Conservation (phyloP, 192 early-diverging fungal species). For the Dissophora globulifera region DNA sequence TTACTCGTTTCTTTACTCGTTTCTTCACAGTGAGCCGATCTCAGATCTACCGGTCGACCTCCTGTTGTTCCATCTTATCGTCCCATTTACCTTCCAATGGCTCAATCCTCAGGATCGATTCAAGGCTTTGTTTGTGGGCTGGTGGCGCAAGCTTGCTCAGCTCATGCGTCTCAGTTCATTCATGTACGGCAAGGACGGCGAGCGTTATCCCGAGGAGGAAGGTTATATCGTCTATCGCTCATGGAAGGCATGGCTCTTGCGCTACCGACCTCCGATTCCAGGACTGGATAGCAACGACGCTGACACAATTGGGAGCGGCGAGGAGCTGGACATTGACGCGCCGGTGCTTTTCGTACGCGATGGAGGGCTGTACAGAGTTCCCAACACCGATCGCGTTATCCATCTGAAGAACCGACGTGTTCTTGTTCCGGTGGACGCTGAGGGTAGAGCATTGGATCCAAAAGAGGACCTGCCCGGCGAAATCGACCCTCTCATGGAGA, state of each 20-base stretch:
- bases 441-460: slow-evolving; percentile 63
- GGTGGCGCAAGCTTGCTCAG: slow-evolving; percentile 79
- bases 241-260: slow-evolving; percentile 64
- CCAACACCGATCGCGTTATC: slow-evolving; percentile 85
- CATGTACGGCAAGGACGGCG: slow-evolving; percentile 72
- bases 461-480: slow-evolving; percentile 72
- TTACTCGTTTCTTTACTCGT: slow-evolving; percentile 1
- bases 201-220: slow-evolving; percentile 77
- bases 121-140: slow-evolving; percentile 64
- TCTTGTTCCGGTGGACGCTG: slow-evolving; percentile 79
- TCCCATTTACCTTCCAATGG: slow-evolving; percentile 72
- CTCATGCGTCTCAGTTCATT: slow-evolving; percentile 82
- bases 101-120: slow-evolving; percentile 71
- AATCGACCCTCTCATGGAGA: slow-evolving; percentile 57
- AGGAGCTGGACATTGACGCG: slow-evolving; percentile 38
- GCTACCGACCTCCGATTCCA: slow-evolving; percentile 63
- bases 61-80: slow-evolving; percentile 75
- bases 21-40: slow-evolving; percentile 64
- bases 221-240: slow-evolving; percentile 64
- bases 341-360: slow-evolving; percentile 69
- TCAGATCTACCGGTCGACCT: slow-evolving; percentile 84
- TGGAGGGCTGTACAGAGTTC: slow-evolving; percentile 82
- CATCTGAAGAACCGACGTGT: slow-evolving; percentile 82
- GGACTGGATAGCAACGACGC: slow-evolving; percentile 56
- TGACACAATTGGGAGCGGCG: slow-evolving; percentile 55